A percentile compares a stretch with the other conserved stretches of the same genome.
Evolutionary conservation across 140 eudicot species (phyloP).

Genomic region (Anethum foeniculum): DNA sequence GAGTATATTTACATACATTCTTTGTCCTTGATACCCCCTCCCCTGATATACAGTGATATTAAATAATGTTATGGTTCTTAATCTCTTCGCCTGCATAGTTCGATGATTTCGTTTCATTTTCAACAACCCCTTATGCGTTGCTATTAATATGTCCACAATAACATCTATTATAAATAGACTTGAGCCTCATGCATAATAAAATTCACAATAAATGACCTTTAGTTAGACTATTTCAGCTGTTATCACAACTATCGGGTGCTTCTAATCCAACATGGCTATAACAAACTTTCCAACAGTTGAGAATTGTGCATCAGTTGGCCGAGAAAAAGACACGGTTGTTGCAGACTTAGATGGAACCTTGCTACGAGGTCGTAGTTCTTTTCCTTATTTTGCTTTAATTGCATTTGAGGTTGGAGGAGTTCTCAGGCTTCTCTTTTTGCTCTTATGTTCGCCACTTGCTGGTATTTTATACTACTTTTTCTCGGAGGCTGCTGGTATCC

Average conservation of each 20-base stretch:
- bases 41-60: constrained; percentile 25
- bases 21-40: constrained; percentile 3
- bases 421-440: constrained; percentile 41
- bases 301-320: constrained; percentile 35
- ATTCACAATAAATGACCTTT: constrained; percentile 4
- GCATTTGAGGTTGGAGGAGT: constrained; percentile 62
- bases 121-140: constrained; percentile 8
- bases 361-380: constrained; percentile 53
- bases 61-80: not conserved
- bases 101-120: not conserved
- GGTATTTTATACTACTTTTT: constrained; percentile 48
- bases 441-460: constrained; percentile 39
- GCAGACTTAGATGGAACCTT: constrained; percentile 68
- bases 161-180: constrained; percentile 17
- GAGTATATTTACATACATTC: constrained; percentile 2
- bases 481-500: constrained; percentile 62
- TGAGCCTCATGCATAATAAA: constrained; percentile 3
- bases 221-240: not conserved
- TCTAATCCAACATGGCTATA: constrained; percentile 14
- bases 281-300: constrained; percentile 33
- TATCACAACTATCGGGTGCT: not conserved
- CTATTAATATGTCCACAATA: not conserved
- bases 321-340: constrained; percentile 46
- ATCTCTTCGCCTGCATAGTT: constrained; percentile 1
- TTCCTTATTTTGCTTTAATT: constrained; percentile 58